Base-by-base conservation (phyloP, 202 grass and related monocot genomes). In the Schoenoplectus triqueter region DNA sequence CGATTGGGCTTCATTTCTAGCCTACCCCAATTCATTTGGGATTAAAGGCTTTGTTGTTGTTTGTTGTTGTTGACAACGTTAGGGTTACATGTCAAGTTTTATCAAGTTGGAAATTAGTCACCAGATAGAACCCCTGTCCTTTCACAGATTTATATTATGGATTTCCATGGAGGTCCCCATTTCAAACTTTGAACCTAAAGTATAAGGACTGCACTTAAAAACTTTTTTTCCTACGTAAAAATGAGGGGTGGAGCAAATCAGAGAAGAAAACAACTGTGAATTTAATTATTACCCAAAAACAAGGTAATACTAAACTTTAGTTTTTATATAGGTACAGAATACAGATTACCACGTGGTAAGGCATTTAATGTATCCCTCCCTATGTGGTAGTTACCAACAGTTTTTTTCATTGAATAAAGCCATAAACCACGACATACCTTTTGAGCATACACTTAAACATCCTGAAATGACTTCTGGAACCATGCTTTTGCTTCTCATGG, bases 401-500 rank as follows among this genome's bases (percentile, higher is more conserved):
- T 11, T 42, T 1, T 77, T 40, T 41, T 59, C 7, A 4, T 7
- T 77, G 73, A 5, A 57, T 57, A n/a, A 55, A 77, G 11, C 20
- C 50, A 74, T 18, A 31, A 72, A 69, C 41, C n/a, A 7, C 5
- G 11, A 72, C 65, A 71, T 21, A 71, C 46, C 60, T 66, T 59
- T 66, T n/a, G 22, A 64, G 64, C 80, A 14, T 31, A 66, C 45
- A 66, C 17, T 8, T 56, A 69, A 68, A 78, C 40, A 57, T 78
- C 73, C 70, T 81, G 84, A 89, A 81, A 69, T 90, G 79, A 49
- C 13, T 59, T 50, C 1, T 52, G 22, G 8, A 78, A 81, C 73
- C 10, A 63, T 89, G 70, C 55, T 90, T 88, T 45, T 86, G 2
- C 89, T 89, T 83, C 52, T 81, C 71, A 86, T 84, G 47, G 11